Evolutionary conservation across 176 grass and related monocot genomes (phyloP).

Genomic region (Cenchrus purpureus): DNA sequence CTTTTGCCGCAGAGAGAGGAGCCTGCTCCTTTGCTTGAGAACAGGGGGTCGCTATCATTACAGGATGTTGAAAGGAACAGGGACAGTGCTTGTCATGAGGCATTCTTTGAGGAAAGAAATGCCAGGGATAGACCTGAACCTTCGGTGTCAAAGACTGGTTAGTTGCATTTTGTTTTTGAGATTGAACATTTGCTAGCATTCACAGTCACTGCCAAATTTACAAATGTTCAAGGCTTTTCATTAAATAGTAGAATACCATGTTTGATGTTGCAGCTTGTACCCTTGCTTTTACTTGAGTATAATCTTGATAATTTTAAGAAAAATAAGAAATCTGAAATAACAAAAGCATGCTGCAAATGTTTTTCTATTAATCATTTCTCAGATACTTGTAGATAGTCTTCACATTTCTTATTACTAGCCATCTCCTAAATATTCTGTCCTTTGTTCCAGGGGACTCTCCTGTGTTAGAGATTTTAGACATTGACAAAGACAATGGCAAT

Average conservation of each 20-base stretch:
- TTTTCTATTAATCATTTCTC: neutral
- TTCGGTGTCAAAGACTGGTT: constrained; percentile 48
- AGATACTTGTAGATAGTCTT: neutral
- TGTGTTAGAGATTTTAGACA: constrained; percentile 30
- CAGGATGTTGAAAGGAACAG: constrained; percentile 35
- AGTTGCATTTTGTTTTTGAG: neutral
- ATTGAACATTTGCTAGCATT: neutral
- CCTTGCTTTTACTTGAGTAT: neutral
- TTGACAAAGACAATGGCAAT: constrained; percentile 52
- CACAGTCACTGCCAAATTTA: no score
- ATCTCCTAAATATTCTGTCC: constrained; percentile 11
- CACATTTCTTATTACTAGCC: neutral
- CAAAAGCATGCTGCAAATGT: neutral
- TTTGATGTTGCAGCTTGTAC: neutral
- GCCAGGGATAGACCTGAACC: neutral
- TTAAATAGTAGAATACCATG: neutral
- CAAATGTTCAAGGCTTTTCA: neutral
- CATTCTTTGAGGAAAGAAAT: constrained; percentile 33
- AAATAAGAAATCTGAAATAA: neutral
- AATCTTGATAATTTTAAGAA: neutral
- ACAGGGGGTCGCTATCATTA: neutral
- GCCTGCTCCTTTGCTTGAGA: neutral
- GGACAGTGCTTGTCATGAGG: constrained; percentile 35
- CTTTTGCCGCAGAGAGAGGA: constrained; percentile 5
- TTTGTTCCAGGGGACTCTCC: constrained; percentile 34